Conservation (phyloP, 2,329 filamentous ascomycete species). For the Sporothrix luriei region DNA sequence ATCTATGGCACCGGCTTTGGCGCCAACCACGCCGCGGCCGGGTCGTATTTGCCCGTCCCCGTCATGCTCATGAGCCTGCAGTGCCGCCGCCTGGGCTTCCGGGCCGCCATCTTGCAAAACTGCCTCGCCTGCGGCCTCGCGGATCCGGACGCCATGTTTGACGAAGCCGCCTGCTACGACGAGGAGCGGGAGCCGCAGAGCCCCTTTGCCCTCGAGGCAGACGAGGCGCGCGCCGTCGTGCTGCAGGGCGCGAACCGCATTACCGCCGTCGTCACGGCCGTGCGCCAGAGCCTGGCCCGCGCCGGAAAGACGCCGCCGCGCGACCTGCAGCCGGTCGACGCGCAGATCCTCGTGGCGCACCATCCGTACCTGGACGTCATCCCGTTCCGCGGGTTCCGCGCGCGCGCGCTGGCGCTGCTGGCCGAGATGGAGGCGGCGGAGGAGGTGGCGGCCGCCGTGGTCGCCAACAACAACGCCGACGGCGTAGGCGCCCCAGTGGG, state of each 20-base stretch:
- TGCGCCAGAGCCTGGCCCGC: slow-evolving; percentile 37
- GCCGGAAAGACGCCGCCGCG: slow-evolving; percentile 34
- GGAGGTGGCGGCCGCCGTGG: slow-evolving; percentile 22
- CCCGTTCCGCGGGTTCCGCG: slow-evolving; percentile 43
- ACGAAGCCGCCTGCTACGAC: slow-evolving; percentile 30
- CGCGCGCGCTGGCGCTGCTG: slow-evolving; percentile 39
- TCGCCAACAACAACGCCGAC: background rate
- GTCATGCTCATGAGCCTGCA: slow-evolving; percentile 34
- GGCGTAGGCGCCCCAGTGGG: background rate
- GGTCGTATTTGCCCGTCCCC: slow-evolving; percentile 1
- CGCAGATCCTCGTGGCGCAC: slow-evolving; percentile 43
- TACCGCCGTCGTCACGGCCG: slow-evolving; percentile 36
- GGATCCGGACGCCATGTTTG: slow-evolving; percentile 38
- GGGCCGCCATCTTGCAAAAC: slow-evolving; percentile 46
- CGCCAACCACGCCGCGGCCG: slow-evolving; percentile 5
- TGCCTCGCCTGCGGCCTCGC: slow-evolving; percentile 43
- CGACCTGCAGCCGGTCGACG: slow-evolving; percentile 43
- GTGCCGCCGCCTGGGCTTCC: slow-evolving; percentile 39
- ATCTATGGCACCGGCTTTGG: background rate
- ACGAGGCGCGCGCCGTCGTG: slow-evolving; percentile 37
- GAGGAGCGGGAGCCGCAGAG: slow-evolving; percentile 38
- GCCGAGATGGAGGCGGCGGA: slow-evolving; percentile 33
- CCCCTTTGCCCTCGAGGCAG: slow-evolving; percentile 41
- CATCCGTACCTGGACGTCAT: slow-evolving; percentile 46
- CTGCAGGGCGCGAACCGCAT: slow-evolving; percentile 37